Base-by-base conservation (phyloP, 768 basidiomycete genomes). In the Kwoniella dejecticola region DNA sequence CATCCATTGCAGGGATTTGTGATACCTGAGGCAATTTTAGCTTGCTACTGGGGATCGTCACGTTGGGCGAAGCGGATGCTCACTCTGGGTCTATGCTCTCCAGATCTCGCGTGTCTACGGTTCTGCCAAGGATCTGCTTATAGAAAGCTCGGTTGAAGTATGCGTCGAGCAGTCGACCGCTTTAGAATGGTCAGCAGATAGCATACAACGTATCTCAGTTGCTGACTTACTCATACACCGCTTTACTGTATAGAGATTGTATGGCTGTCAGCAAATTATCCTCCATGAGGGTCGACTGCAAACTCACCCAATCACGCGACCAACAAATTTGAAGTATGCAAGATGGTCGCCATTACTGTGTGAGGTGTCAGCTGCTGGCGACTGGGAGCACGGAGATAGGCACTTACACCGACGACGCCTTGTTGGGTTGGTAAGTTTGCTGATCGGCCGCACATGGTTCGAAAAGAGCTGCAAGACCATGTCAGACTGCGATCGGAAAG, bases 301-400 rank as follows among this genome's bases (percentile, higher is more conserved):
- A 31, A 63, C 68, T 47, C 47, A 72, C 71, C 77, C 94, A 68
- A 98, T 96, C 69, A 99, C 87, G 27, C 94, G 88, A 13, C 96
- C 96, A 44, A 99, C 92, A 66, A 99, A 99, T 75, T 93, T 91
- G 89, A 99, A 98, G 85, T 96, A 98, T 7, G 88, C 87, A 17
- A 98, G 80, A 80, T 98, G 95, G 70, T 98, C 94, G 1, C 89
- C 89, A 75, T 98, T 98, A 75, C 96, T 89, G 84, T 86, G 88
- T 1, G 90, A 91, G 61, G 91, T 88, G 40, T 3, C 17, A 17
- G 4, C 48, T 30, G 24, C 26, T 48, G 2, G n/a, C n/a, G n/a
- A 13, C 24, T 3, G 21, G 48, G 11, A 30, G 15, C 12, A 7
- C 19, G 5, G 17, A 31, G 1, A 30, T 19, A 33, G 27, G n/a